Evolutionary conservation across 2,329 filamentous ascomycete genomes (phyloP).

Genomic region (Aspergillus ibericus): DNA sequence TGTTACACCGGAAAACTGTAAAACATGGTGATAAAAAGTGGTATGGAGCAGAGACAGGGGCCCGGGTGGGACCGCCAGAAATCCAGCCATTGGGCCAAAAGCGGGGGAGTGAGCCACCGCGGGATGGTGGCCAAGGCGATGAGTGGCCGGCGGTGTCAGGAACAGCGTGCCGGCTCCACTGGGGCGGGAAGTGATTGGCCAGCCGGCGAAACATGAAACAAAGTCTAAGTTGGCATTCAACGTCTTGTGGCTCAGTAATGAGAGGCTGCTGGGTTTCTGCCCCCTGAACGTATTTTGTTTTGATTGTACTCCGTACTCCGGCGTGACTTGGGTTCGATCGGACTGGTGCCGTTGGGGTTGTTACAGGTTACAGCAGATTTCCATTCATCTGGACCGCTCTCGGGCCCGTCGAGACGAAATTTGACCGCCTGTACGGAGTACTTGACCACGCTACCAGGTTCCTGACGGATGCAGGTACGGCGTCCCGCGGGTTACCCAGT

Average conservation of each 20-base stretch:
- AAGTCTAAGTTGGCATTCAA: conserved; percentile 16
- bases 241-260: conserved; percentile 17
- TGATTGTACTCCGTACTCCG: neutral
- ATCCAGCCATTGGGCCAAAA: conserved; percentile 11
- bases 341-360: no score
- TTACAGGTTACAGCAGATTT: no score
- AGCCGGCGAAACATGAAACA: conserved; percentile 18
- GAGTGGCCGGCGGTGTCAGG: conserved; percentile 20
- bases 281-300: conserved; percentile 7
- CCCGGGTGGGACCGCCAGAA: conserved; percentile 5
- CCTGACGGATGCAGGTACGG: no score
- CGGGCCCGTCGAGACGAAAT: no score
- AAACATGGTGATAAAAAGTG: no score
- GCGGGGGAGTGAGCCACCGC: conserved; percentile 15
- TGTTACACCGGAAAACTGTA: no score
- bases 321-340: no score
- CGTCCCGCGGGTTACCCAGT: no score
- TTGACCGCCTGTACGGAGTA: no score
- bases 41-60: conserved; percentile 16
- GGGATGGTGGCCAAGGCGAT: conserved; percentile 8
- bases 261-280: conserved; percentile 5
- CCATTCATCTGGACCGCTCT: no score
- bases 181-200: conserved; percentile 4
- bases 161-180: conserved; percentile 12
- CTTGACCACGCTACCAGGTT: no score